phyloP scores from a whole-genome alignment of 108 stramenopile genomes.

The Epithemia pelagica region DNA sequence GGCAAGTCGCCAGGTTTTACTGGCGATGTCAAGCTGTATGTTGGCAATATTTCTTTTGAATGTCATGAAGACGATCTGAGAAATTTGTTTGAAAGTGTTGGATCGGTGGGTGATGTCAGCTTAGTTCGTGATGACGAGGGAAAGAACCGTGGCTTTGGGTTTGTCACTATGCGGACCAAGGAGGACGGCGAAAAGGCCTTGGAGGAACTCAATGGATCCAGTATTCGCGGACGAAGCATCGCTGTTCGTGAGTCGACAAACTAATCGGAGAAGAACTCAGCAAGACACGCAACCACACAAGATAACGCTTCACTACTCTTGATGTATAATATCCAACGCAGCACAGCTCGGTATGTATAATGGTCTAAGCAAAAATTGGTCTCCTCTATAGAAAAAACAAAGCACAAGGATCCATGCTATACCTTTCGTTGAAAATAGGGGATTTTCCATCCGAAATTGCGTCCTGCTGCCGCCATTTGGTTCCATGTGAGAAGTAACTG shows the following conservation, averaged over 20 bases:
- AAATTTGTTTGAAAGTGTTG: constrained; percentile 27
- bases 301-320: too few species aligned
- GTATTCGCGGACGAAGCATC: constrained; percentile 56
- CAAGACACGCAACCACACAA: too few species aligned
- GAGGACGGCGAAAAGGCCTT: constrained; percentile 50
- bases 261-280: too few species aligned
- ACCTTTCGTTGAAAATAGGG: constrained; percentile 65
- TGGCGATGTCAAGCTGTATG: constrained; percentile 59
- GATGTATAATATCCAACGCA: too few species aligned
- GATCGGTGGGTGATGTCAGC: constrained; percentile 40
- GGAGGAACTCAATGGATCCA: constrained; percentile 47
- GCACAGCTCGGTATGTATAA: too few species aligned
- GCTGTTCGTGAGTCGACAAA: constrained; percentile 60
- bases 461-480: constrained; percentile 71
- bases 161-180: constrained; percentile 71
- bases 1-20: constrained; percentile 41
- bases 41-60: constrained; percentile 55
- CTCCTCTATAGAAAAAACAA: too few species aligned
- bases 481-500: constrained; percentile 71
- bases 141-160: constrained; percentile 80
- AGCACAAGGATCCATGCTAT: too few species aligned
- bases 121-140: constrained; percentile 64
- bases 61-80: constrained; percentile 33
- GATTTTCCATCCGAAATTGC: constrained; percentile 65
- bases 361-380: too few species aligned